Percentiles rank a stretch among this genome's conserved stretches.
Evolutionary conservation across 2,329 filamentous ascomycete genomes (phyloP).

Genomic region (Colletotrichum sp.): DNA sequence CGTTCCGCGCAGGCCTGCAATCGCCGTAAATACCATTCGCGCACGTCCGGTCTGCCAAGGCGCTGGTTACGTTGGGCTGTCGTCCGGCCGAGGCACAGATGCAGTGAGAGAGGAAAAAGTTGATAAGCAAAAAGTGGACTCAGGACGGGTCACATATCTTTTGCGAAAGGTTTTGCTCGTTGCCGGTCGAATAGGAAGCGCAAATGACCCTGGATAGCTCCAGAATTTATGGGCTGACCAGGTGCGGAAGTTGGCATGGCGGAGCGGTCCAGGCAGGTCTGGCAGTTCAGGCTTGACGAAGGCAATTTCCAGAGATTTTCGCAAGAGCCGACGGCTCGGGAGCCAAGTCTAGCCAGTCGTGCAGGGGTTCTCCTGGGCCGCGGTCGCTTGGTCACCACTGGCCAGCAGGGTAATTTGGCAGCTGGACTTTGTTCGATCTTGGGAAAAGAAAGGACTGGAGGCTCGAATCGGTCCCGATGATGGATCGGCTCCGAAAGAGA

Average conservation of each 20-base stretch:
- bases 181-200: neutral
- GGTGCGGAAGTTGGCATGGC: neutral
- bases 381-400: neutral
- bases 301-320: constrained; percentile 9
- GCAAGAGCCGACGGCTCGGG: constrained; percentile 6
- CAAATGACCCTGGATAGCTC: neutral
- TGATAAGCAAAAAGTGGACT: neutral
- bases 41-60: neutral
- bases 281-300: neutral
- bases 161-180: neutral
- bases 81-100: neutral
- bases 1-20: neutral
- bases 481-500: neutral
- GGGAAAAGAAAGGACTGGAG: neutral
- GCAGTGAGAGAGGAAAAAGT: neutral
- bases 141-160: neutral
- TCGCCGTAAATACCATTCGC: constrained; percentile 1
- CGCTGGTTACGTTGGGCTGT: neutral
- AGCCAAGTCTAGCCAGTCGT: neutral
- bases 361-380: constrained; percentile 1
- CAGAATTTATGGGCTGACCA: constrained; percentile 11
- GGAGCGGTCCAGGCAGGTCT: neutral
- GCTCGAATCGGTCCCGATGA: neutral
- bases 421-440: neutral
- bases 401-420: neutral